These are phyloP conservation scores for Aureobasidium sp. DNA, from an alignment of 2,329 filamentous ascomycete species.

Conservation along the genomic window DNA sequence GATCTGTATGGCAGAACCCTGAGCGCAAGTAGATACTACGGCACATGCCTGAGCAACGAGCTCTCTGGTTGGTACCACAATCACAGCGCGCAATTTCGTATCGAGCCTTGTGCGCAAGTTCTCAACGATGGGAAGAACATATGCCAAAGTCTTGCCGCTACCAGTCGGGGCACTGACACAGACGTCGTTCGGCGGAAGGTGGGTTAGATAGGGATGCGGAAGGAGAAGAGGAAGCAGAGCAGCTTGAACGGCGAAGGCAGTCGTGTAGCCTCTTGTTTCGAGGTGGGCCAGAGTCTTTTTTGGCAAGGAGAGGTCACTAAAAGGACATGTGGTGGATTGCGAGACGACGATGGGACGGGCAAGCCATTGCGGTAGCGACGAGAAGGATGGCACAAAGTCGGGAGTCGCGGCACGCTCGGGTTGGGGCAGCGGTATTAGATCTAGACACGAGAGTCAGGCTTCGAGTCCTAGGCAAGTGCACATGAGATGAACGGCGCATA, in stretches of 20 bases:
- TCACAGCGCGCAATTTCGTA: slow-evolving; percentile 58
- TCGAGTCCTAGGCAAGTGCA: background rate
- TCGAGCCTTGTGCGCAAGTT: slow-evolving; percentile 43
- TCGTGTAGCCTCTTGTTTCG: slow-evolving; percentile 58
- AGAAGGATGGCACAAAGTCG: slow-evolving; percentile 58
- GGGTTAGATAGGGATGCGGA: slow-evolving; percentile 45
- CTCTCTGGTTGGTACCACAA: slow-evolving; percentile 87
- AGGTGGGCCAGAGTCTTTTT: slow-evolving; percentile 56
- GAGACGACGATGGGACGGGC: slow-evolving; percentile 65
- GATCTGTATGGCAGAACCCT: slow-evolving; percentile 66
- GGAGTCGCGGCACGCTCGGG: slow-evolving; percentile 56
- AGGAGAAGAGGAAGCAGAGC: slow-evolving; percentile 74
- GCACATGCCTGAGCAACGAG: slow-evolving; percentile 80
- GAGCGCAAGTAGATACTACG: slow-evolving; percentile 66
- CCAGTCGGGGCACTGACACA: slow-evolving; percentile 90
- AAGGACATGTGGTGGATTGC: slow-evolving; percentile 53
- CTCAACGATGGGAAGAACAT: slow-evolving; percentile 77
- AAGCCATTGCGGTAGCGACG: slow-evolving; percentile 75
- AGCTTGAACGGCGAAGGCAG: slow-evolving; percentile 74
- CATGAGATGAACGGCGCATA: slow-evolving; percentile 16
- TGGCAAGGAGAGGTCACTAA: slow-evolving; percentile 58
- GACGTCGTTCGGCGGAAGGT: slow-evolving; percentile 64
- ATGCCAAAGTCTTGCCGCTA: slow-evolving; percentile 91
- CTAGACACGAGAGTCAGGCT: slow-evolving; percentile 31
- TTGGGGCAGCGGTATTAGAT: slow-evolving; percentile 75